These are phyloP conservation scores for Suhomyces ambrosiae DNA, from an alignment of 1,139 yeast species.

Conservation along the genomic window DNA sequence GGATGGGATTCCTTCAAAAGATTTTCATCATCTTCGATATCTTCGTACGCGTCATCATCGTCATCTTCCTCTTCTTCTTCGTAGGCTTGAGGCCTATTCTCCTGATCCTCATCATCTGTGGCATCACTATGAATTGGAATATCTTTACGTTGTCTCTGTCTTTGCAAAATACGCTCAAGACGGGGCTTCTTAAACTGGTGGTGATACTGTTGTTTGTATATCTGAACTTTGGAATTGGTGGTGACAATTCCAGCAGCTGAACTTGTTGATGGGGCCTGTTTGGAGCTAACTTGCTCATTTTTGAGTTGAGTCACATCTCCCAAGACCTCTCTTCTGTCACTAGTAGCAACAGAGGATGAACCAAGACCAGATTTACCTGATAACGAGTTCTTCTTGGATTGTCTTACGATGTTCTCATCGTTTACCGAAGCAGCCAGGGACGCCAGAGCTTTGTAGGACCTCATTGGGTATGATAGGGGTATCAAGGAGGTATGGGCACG, in stretches of 20 bases:
- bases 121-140: constrained; percentile 13
- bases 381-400: constrained; percentile 5
- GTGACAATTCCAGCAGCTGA: constrained; percentile 12
- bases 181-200: constrained; percentile 28
- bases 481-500: background rate
- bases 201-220: constrained; percentile 23
- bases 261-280: constrained; percentile 8
- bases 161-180: constrained; percentile 20
- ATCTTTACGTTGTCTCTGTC: constrained; percentile 9
- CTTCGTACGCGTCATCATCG: constrained; percentile 7
- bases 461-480: constrained; percentile 10
- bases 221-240: constrained; percentile 23
- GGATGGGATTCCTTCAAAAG: background rate
- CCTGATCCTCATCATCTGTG: constrained; percentile 17
- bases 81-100: constrained; percentile 8
- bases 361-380: constrained; percentile 5
- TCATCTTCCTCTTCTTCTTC: constrained; percentile 8
- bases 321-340: constrained; percentile 30
- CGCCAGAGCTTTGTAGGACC: constrained; percentile 11
- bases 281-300: constrained; percentile 11
- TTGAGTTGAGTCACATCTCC: constrained; percentile 32
- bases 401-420: constrained; percentile 12
- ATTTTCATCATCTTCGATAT: constrained; percentile 6
- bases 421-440: constrained; percentile 9
- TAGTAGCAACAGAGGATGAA: background rate